Evolutionary conservation across 345 rosid genomes (phyloP).

Genomic region (Orychophragmus violaceus): DNA sequence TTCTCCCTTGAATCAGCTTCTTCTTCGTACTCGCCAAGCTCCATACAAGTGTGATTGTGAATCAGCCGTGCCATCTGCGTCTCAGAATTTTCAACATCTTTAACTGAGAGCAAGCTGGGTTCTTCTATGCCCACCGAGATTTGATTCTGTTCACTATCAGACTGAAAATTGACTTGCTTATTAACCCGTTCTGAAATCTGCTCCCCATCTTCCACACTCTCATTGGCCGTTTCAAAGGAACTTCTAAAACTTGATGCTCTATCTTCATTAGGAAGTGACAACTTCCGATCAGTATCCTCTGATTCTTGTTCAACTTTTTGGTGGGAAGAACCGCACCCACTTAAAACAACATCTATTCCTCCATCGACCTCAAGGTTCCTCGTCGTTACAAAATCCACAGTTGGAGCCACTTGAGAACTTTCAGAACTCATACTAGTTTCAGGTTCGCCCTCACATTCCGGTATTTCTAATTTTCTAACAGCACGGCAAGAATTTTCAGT

Average conservation of each 20-base stretch:
- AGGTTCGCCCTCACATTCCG: slow-evolving; percentile 16
- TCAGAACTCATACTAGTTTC: slow-evolving; percentile 18
- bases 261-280: slow-evolving; percentile 31
- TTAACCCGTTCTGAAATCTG: neutral
- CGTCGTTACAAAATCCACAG: neutral
- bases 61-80: neutral
- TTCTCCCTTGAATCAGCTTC: slow-evolving; percentile 19
- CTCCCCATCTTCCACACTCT: neutral
- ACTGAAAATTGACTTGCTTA: neutral
- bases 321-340: slow-evolving; percentile 1
- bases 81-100: slow-evolving; percentile 7
- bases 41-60: slow-evolving; percentile 6
- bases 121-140: slow-evolving; percentile 8
- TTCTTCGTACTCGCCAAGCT: slow-evolving; percentile 14
- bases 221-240: slow-evolving; percentile 18
- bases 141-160: slow-evolving; percentile 7
- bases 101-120: neutral
- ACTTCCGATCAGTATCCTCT: neutral
- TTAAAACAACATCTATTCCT: slow-evolving; percentile 1
- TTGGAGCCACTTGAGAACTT: neutral
- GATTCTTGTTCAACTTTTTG: slow-evolving; percentile 6
- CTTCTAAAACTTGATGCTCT: slow-evolving; percentile 26
- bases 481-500: neutral
- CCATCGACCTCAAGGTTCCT: slow-evolving; percentile 4
- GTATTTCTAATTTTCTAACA: slow-evolving; percentile 8